Evolutionary conservation across 805 yeast genomes (phyloP).

Genomic region (Hanseniaspora nectarophila): DNA sequence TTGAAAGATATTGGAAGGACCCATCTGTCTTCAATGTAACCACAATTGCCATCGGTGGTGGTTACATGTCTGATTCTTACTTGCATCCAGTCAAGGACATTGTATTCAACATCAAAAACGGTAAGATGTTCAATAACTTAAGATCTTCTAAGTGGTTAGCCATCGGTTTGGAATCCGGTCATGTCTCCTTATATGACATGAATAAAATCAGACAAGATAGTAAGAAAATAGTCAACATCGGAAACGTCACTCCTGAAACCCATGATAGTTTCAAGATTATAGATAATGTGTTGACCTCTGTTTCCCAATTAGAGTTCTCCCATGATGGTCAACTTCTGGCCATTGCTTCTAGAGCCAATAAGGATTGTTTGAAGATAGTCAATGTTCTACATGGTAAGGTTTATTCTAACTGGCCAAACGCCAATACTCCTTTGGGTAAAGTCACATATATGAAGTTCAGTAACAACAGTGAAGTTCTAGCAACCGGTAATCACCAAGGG

Average conservation of each 20-base stretch:
- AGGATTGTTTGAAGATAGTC: constrained; percentile 74
- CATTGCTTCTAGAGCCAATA: constrained; percentile 71
- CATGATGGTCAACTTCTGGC: constrained; percentile 83
- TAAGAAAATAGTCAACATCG: constrained; percentile 20
- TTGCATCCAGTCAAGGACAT: constrained; percentile 22
- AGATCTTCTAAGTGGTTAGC: constrained; percentile 68
- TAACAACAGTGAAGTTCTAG: constrained; percentile 69
- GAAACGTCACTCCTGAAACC: constrained; percentile 39
- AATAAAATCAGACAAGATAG: constrained; percentile 19
- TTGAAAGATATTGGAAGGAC: constrained; percentile 68
- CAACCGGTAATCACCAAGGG: constrained; percentile 86
- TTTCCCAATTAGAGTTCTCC: constrained; percentile 61
- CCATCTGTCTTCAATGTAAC: constrained; percentile 79
- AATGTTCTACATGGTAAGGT: constrained; percentile 82
- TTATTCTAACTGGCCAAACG: constrained; percentile 93
- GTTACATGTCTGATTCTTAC: constrained; percentile 24
- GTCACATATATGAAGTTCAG: constrained; percentile 74
- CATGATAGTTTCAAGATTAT: constrained; percentile 21
- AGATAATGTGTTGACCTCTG: constrained; percentile 65
- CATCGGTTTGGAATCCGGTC: constrained; percentile 77
- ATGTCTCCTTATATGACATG: constrained; percentile 74
- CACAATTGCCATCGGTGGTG: constrained; percentile 58
- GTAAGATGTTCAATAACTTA: constrained; percentile 9
- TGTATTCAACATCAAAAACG: constrained; percentile 16
- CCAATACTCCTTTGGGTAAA: constrained; percentile 90